phyloP scores from a whole-genome alignment of 2,329 filamentous ascomycete species.

The Tricladium varicosporioides region DNA sequence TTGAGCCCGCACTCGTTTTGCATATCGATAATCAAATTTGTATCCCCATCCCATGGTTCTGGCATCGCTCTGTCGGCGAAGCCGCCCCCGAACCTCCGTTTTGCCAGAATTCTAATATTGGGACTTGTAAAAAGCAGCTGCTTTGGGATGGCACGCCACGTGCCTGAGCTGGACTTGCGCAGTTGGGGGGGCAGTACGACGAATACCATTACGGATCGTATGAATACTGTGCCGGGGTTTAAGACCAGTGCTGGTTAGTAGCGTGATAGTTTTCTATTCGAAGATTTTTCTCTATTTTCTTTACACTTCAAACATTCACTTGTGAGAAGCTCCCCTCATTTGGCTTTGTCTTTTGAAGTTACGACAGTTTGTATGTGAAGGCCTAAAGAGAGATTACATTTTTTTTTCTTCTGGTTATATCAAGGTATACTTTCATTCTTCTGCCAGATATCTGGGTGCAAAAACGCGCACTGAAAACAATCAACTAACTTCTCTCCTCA shows the following conservation, averaged over 20 bases:
- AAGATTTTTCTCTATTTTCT: constrained; percentile 13
- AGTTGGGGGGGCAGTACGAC: constrained; percentile 34
- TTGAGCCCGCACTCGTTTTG: neutral
- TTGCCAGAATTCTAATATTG: neutral
- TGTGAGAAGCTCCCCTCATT: constrained; percentile 1
- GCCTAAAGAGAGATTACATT: too few species aligned
- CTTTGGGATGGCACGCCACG: constrained; percentile 24
- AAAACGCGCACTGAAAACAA: neutral
- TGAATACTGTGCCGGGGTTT: constrained; percentile 55
- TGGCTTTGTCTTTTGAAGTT: neutral
- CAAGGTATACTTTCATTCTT: too few species aligned
- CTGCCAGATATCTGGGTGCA: neutral
- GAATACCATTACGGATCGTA: constrained; percentile 48
- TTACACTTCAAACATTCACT: constrained; percentile 18
- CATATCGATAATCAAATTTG: neutral
- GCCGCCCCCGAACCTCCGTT: neutral
- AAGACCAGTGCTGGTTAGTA: constrained; percentile 56
- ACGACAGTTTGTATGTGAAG: too few species aligned
- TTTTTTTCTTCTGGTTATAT: too few species aligned
- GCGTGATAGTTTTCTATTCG: constrained; percentile 16
- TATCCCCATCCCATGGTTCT: neutral
- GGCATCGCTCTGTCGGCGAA: neutral
- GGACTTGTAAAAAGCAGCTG: neutral
- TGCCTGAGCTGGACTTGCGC: constrained; percentile 45
- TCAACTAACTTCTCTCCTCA: neutral